Evolutionary conservation across 2,329 filamentous ascomycete genomes (phyloP).

Genomic region (Neopestalotiopsis sp.): DNA sequence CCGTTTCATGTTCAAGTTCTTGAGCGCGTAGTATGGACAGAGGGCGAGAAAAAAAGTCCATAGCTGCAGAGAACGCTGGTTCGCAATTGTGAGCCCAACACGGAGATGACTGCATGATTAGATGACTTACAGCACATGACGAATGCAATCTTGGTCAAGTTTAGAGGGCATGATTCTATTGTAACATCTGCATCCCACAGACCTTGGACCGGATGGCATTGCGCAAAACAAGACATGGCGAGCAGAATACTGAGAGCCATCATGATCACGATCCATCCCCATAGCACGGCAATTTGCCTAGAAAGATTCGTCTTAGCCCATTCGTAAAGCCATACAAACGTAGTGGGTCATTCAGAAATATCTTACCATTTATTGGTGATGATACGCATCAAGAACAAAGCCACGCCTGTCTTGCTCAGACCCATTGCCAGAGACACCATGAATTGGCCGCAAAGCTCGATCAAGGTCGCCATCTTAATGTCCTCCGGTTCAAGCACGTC

Average conservation of each 20-base stretch:
- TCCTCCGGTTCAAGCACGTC: slow-evolving; percentile 19
- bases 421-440: slow-evolving; percentile 23
- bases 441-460: slow-evolving; percentile 22
- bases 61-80: slow-evolving; percentile 25
- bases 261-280: slow-evolving; percentile 25
- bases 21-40: slow-evolving; percentile 24
- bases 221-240: slow-evolving; percentile 22
- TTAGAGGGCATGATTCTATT: slow-evolving; percentile 18
- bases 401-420: slow-evolving; percentile 23
- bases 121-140: slow-evolving; percentile 24
- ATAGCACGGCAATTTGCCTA: slow-evolving; percentile 24
- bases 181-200: slow-evolving; percentile 22
- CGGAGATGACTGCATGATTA: not conserved
- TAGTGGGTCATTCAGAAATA: not conserved
- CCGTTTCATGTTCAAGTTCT: slow-evolving; percentile 25
- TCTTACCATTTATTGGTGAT: slow-evolving; percentile 19
- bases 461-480: slow-evolving; percentile 21
- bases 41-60: slow-evolving; percentile 27
- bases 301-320: not conserved
- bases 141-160: slow-evolving; percentile 22
- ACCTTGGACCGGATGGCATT: slow-evolving; percentile 22
- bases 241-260: slow-evolving; percentile 23
- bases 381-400: slow-evolving; percentile 26
- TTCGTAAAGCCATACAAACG: not conserved
- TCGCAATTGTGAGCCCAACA: not conserved